Evolutionary conservation across 768 basidiomycete species (phyloP), one percentile per base, ranked within the genome.

Genomic region (Psilocybe cyanescens): DNA sequence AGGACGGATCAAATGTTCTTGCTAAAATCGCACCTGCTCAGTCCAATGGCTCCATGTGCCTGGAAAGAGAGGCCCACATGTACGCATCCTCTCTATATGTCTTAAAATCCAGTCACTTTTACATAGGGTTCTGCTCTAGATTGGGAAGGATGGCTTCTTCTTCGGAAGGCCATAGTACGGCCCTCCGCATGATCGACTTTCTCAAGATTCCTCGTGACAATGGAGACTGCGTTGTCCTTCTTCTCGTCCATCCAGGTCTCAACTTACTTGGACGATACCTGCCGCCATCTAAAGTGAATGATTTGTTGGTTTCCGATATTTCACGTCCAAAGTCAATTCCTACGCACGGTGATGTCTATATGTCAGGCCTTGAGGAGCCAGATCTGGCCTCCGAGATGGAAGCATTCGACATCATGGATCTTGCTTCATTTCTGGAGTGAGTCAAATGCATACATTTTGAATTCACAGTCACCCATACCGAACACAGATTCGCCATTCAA

Each of bases 1-100:
- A 90, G 75, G 88, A 90, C 68, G 83, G 86, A 35, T 86, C 86
- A 3, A 83, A 80, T 61, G 84, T 90, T 3, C 74, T 91, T 31
- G 89, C 89, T 1, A 91, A 91, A 76, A 88, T 91, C 66, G 88
- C 87, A 4, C 83, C 86, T 35, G 86, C 87, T 7, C 86, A 89
- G 64, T 87, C 88, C 8, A 89, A 89, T 71, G 88, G 84, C 14
- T 88, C 89, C 3, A 84, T 90, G 79, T 87, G 83, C 72, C 74
- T 91, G 35, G 88, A 90, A 68, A 78, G 89, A 58, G 89, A 91
- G 73, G 86, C 87, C 3, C 88, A 89, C 72, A 86, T 90, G 89
- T 88, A 70, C 61, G 85, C 80, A 35, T 16, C 41, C 24, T 24
- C 24, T 24, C 24, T 19, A 59, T 12, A 19, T 17, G 51, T 48